These are phyloP conservation scores for Haematococcus lacustris DNA, from an alignment of 139 green algal species.

Conservation along the genomic window DNA sequence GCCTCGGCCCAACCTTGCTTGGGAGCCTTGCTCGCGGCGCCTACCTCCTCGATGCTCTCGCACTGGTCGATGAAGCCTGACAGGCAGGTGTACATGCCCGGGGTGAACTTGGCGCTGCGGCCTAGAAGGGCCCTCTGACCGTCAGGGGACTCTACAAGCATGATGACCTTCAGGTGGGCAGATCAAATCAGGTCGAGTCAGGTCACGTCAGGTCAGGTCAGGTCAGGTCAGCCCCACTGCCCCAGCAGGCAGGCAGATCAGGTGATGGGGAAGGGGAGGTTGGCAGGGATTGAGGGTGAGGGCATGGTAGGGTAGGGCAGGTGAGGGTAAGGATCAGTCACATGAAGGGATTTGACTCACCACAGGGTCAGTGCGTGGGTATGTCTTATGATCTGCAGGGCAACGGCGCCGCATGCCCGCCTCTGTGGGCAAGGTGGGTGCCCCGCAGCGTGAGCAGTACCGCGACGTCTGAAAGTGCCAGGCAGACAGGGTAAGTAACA, in stretches of 20 bases:
- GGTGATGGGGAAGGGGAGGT: too few relatives aligned
- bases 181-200: too few relatives aligned
- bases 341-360: conserved; percentile 31
- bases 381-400: conserved; percentile 51
- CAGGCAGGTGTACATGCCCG: conserved; percentile 72
- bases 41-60: conserved; percentile 71
- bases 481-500: too few relatives aligned
- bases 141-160: conserved; percentile 68
- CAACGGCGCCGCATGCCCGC: conserved; percentile 58
- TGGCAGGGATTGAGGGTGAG: too few relatives aligned
- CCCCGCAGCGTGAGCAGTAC: conserved; percentile 64
- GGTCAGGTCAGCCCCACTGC: too few relatives aligned
- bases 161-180: conserved; percentile 62
- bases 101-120: conserved; percentile 37
- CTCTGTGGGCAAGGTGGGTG: conserved; percentile 36
- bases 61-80: conserved; percentile 75
- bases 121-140: conserved; percentile 58
- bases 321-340: too few relatives aligned
- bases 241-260: too few relatives aligned
- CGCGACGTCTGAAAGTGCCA: conserved; percentile 31
- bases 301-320: too few relatives aligned
- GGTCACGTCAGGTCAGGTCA: too few relatives aligned
- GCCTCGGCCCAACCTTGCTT: too few relatives aligned
- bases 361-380: conserved; percentile 76
- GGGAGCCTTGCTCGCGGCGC: too few relatives aligned